These are phyloP conservation scores for Phytophthora pini DNA, from an alignment of 352 stramenopile species.

Conservation along the genomic window DNA sequence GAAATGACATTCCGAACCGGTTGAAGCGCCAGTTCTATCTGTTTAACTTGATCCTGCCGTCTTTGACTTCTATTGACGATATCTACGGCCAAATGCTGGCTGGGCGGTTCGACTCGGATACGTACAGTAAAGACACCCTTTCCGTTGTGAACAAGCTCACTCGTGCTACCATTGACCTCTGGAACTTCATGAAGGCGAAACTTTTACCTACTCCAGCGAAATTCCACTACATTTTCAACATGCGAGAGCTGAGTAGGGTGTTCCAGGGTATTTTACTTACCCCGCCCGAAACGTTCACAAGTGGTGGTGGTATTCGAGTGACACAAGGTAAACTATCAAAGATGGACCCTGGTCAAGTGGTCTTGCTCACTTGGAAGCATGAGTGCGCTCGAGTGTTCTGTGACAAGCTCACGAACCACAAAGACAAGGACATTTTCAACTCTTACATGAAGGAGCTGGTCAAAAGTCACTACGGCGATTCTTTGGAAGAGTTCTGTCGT, in stretches of 20 bases:
- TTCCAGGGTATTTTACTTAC: conserved; percentile 98
- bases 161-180: conserved; percentile 96
- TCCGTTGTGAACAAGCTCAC: conserved; percentile 94
- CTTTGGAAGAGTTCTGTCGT: conserved; percentile 71
- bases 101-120: conserved; percentile 93
- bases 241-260: conserved; percentile 97
- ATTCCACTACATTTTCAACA: conserved; percentile 99
- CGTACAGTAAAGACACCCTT: conserved; percentile 85
- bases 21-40: conserved; percentile 99
- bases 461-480: conserved; percentile 91
- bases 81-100: conserved; percentile 99
- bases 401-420: conserved; percentile 97
- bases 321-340: conserved; percentile 88
- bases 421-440: conserved; percentile 96
- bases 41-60: conserved; percentile 98
- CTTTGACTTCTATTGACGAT: conserved; percentile 98
- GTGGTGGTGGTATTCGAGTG: conserved; percentile 85
- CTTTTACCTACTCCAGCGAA: conserved; percentile 97
- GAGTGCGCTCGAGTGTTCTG: conserved; percentile 98
- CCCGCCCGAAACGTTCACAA: conserved; percentile 94
- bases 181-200: conserved; percentile 97
- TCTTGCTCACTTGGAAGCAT: conserved; percentile 98
- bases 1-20: conserved; percentile 99
- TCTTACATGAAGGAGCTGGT: conserved; percentile 93
- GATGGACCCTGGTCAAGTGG: conserved; percentile 91